Conservation (phyloP, 116 monocot genomes). For the Papilionanthe hybrid region DNA sequence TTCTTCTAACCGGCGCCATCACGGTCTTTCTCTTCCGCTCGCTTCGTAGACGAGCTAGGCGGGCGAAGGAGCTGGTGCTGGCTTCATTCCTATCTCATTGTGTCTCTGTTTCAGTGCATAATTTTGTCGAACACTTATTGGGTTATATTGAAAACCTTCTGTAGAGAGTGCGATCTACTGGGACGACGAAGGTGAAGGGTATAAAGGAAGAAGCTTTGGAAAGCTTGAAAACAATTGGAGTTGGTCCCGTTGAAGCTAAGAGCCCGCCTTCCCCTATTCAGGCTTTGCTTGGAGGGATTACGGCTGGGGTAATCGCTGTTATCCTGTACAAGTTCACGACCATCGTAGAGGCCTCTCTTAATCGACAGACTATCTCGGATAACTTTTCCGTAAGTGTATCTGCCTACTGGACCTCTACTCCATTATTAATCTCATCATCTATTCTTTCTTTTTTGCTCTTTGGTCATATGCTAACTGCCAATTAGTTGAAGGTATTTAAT, state of each 20-base stretch:
- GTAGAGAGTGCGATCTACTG: slow-evolving; percentile 77
- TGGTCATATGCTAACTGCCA: too few species aligned
- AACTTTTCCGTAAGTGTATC: slow-evolving; percentile 69
- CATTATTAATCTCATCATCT: too few species aligned
- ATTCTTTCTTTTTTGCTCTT: too few species aligned
- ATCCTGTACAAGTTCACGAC: slow-evolving; percentile 84
- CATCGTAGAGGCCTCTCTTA: slow-evolving; percentile 73
- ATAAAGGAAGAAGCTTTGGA: slow-evolving; percentile 76
- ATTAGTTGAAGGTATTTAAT: too few species aligned
- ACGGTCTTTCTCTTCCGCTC: slow-evolving; percentile 91
- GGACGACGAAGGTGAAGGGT: slow-evolving; percentile 45
- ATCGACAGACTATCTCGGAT: slow-evolving; percentile 83
- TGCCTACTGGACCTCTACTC: background rate
- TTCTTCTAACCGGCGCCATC: slow-evolving; percentile 88
- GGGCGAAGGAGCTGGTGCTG: slow-evolving; percentile 69
- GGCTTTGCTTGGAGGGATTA: slow-evolving; percentile 69
- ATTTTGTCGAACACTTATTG: background rate
- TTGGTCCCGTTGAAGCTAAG: slow-evolving; percentile 38
- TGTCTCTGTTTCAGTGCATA: background rate
- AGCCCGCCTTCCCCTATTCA: slow-evolving; percentile 66
- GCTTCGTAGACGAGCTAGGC: slow-evolving; percentile 80
- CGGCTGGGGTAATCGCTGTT: slow-evolving; percentile 72
- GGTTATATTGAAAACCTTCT: background rate
- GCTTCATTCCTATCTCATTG: background rate
- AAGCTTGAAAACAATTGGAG: slow-evolving; percentile 48